Percentiles rank a stretch among this genome's conserved stretches.
These are phyloP conservation scores for Penicillium coffeae DNA, from an alignment of 495 filamentous ascomycete genomes.

Conservation along the genomic window DNA sequence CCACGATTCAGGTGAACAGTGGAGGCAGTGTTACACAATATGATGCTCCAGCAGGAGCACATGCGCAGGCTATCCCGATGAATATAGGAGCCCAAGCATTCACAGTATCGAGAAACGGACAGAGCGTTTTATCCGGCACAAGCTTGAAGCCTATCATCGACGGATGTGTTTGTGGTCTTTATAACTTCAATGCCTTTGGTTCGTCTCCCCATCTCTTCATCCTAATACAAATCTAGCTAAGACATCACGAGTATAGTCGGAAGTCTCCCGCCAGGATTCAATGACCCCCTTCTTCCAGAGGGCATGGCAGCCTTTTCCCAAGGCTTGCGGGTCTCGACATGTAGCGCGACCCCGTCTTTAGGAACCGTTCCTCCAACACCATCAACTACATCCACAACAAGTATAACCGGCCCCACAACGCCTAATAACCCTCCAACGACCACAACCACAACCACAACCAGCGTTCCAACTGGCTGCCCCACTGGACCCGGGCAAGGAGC, in stretches of 20 bases:
- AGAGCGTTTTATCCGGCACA: constrained; percentile 44
- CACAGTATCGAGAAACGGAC: constrained; percentile 37
- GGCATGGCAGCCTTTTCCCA: constrained; percentile 38
- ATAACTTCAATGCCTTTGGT: constrained; percentile 59
- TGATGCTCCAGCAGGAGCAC: constrained; percentile 46
- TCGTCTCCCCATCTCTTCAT: constrained; percentile 2
- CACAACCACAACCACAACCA: constrained; percentile 9
- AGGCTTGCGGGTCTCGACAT: constrained; percentile 46
- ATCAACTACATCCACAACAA: constrained; percentile 11
- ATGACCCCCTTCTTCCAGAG: constrained; percentile 38
- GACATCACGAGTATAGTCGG: constrained; percentile 25
- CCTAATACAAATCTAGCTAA: background rate
- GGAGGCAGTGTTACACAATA: constrained; percentile 31
- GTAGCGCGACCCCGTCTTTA: constrained; percentile 41
- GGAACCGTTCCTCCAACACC: constrained; percentile 23
- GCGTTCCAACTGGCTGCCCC: constrained; percentile 2
- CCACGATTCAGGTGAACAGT: constrained; percentile 42
- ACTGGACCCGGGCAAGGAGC: no score
- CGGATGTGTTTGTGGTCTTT: constrained; percentile 43
- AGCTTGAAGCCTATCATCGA: constrained; percentile 43
- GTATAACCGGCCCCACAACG: constrained; percentile 1
- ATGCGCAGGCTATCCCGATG: constrained; percentile 46
- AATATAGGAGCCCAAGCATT: constrained; percentile 49
- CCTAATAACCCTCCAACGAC: constrained; percentile 4
- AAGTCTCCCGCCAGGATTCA: constrained; percentile 38